Percentiles rank a stretch among this genome's conserved stretches.
These are phyloP conservation scores for Colletotrichum camelliae DNA, from an alignment of 2,329 filamentous ascomycete species.

Conservation along the genomic window DNA sequence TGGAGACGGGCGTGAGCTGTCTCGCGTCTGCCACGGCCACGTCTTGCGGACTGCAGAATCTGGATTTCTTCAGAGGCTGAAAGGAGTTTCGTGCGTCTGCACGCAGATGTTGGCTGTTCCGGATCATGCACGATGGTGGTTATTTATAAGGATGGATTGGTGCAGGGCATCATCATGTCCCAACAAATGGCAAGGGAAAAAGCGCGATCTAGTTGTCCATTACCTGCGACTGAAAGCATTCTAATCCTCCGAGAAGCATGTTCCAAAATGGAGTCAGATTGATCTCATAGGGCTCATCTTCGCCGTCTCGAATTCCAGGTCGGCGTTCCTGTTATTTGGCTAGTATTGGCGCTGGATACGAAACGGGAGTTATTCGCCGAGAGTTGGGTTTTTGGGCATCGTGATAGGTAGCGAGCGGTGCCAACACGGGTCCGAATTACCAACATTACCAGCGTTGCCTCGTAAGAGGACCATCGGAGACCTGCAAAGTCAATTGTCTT, in stretches of 20 bases:
- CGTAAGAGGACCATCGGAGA: too few species aligned
- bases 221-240: too few species aligned
- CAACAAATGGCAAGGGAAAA: not conserved
- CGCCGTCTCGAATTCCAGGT: not conserved
- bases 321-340: not conserved
- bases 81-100: rapidly evolving
- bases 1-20: not conserved
- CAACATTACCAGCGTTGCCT: not conserved
- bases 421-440: not conserved
- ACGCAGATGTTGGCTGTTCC: not conserved
- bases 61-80: not conserved
- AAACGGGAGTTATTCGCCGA: not conserved
- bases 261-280: not conserved
- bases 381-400: not conserved
- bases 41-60: not conserved
- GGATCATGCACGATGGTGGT: not conserved
- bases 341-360: not conserved
- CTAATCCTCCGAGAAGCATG: not conserved
- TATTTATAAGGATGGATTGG: not conserved
- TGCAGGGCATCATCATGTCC: rapidly evolving
- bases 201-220: too few species aligned
- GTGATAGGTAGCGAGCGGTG: not conserved
- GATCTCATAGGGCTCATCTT: not conserved
- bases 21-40: not conserved
- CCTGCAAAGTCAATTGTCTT: not conserved